Base-by-base conservation (phyloP, 2,329 filamentous ascomycete genomes). In the Fusarium avenaceum region DNA sequence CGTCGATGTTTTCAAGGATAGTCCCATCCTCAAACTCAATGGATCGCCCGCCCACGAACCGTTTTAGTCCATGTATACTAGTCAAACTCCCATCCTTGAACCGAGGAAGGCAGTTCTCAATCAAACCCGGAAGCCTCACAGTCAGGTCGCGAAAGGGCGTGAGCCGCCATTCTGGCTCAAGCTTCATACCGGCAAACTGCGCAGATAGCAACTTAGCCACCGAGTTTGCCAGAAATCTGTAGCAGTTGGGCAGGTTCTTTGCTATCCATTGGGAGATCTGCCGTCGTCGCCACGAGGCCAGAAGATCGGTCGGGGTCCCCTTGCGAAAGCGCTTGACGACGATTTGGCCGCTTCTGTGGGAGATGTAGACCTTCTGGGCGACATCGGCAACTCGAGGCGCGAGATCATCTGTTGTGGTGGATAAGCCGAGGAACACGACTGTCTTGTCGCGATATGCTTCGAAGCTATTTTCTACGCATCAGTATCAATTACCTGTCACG, bases 1-100 rank as follows among this genome's bases (percentile, higher is more conserved):
- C 44, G 6, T 67, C 64, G 2, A 67, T 33, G 0, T 54, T 26
- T 6, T 67, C 47, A 7, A 67, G 14, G 3, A 67, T 8, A 2
- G 57, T 67, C 6, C 64, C 64, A 2, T 67, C 63, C 1, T 67
- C 63, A 30, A 67, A 67, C 7, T 67, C 64, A 13, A 67, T 64
- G 2, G 64, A 67, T 2, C 43, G 39, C 4, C 51, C 64, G 1
- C 64, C 64, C 9, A 45, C 1, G 9, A 67, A 67, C 0, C 48
- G 13, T 5, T 59, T 67, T 0, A 67, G 53, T 0, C 64, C 64
- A 0, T 67, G 35, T 19, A 67, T 11, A 17, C 64, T 67, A 4
- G 63, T 64, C 20, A 67, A 57, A 7, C 39, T 54, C 0, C 64
- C 58, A 2, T 67, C 63, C 2, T 54, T 32, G 2, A 67, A 6